Percentiles rank a stretch among this genome's conserved stretches.
phyloP scores from a whole-genome alignment of 2,329 filamentous ascomycete species.

The Aspergillus sergii region DNA sequence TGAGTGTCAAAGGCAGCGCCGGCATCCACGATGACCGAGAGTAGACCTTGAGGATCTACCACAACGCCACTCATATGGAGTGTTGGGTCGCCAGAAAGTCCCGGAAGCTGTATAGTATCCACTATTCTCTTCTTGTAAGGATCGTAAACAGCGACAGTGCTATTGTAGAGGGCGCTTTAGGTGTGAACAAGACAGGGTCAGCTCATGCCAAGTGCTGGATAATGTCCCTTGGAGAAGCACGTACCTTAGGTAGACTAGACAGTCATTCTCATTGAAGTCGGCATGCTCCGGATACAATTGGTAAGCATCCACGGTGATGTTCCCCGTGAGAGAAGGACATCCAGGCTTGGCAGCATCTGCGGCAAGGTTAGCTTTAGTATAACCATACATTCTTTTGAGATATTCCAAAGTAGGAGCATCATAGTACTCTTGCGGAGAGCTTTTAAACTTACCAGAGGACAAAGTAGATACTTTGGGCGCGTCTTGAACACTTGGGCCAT shows the following conservation, averaged over 20 bases:
- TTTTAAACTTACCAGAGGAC: neutral
- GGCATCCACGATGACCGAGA: conserved; percentile 2
- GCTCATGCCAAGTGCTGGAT: neutral
- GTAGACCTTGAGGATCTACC: neutral
- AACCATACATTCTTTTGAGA: neutral
- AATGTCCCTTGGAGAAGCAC: neutral
- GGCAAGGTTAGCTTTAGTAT: neutral
- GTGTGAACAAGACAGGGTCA: neutral
- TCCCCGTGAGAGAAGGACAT: neutral
- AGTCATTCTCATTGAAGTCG: neutral
- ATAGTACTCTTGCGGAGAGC: neutral
- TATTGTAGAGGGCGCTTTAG: neutral
- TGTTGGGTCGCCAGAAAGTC: neutral
- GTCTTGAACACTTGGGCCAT: neutral
- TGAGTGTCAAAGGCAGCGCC: conserved; percentile 5
- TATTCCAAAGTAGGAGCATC: neutral
- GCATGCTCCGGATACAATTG: conserved; percentile 5
- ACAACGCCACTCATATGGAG: conserved; percentile 3
- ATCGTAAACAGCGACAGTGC: conserved; percentile 1
- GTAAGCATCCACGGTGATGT: neutral
- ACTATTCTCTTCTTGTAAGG: neutral
- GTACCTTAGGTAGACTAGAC: conserved; percentile 1
- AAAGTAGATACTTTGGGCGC: neutral
- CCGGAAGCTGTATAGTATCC: neutral
- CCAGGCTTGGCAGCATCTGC: neutral